Base-by-base conservation (phyloP, 2,329 filamentous ascomycete species). In the Leptographium wingfieldii region DNA sequence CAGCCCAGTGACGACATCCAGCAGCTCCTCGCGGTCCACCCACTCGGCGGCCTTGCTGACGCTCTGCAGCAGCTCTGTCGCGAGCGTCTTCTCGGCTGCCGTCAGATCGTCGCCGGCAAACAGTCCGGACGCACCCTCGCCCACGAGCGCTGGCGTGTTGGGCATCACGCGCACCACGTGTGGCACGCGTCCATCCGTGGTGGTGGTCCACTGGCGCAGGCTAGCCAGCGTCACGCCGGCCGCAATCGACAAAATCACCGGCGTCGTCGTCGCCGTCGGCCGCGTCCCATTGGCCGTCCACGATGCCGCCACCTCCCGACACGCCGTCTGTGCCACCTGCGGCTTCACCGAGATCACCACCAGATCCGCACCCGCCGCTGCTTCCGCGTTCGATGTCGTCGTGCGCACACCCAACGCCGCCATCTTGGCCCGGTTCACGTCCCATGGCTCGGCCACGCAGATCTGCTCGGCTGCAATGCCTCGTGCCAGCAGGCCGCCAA, bases 111-210 rank as follows among this genome's bases (percentile, higher is more conserved):
- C 66, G 35, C 71, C 72, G 5, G 77, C 77, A 60, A 72, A 79
- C 11, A 78, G 66, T 2, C 76, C 77, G 2, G 75, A 77, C 1
- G 77, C 77, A 35, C 77, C 77, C 69, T 80, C 77, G 29, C 77
- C 75, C 11, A 79, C 73, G 38, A 79, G 67, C 7, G 77, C 77
- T 2, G 77, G 77, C 5, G 77, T 79, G 68, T 80, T 80, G 59
- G 77, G 77, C 77, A 80, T 80, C 60, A 79, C 76, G 25, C 77
- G 73, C n/a, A 79, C 74, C 19, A 77, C 70, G 54, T 74, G 75
- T 0, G 76, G 74, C 1, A 71, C 66, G 27, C 68, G 68, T 3
- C 72, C 74, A 40, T 69, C 71, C 1, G 68, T 61, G 0, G 72
- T 69, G 60, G 67, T 72, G 60, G 74, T 67, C 77, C 77, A 80